phyloP scores from a whole-genome alignment of 1,284 basidiomycete genomes.

The Tilletia setariae region DNA sequence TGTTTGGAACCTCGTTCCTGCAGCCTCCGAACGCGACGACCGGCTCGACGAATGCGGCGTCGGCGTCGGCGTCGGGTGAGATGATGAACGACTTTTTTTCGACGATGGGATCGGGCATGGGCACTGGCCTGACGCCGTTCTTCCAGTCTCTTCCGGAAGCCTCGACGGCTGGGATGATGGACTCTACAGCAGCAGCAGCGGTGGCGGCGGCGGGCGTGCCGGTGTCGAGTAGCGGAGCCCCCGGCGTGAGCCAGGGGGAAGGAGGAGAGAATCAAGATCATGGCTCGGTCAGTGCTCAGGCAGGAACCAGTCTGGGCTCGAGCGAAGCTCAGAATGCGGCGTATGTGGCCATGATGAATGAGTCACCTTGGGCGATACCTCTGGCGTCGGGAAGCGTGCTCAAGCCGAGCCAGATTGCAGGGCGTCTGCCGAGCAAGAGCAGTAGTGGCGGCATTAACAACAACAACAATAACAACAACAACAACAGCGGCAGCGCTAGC shows the following conservation, averaged over 20 bases:
- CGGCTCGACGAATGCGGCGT: not conserved
- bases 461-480: not conserved
- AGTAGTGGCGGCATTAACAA: not conserved
- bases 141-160: not conserved
- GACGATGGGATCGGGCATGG: not conserved
- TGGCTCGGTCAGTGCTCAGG: not conserved
- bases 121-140: conserved; percentile 4
- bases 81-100: conserved; percentile 10
- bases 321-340: not conserved
- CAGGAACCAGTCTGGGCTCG: not conserved
- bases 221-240: not conserved
- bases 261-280: not conserved
- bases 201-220: not conserved
- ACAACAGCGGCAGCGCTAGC: not conserved
- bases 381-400: not conserved
- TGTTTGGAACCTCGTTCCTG: not conserved
- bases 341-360: not conserved
- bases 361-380: conserved; percentile 10
- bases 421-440: not conserved
- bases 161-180: not conserved
- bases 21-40: not conserved
- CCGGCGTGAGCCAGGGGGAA: not conserved
- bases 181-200: not conserved
- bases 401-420: not conserved
- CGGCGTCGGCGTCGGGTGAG: not conserved